Percentiles rank a stretch among this genome's conserved stretches.
Conservation (phyloP, 805 yeast species). For the Hanseniaspora singularis region DNA sequence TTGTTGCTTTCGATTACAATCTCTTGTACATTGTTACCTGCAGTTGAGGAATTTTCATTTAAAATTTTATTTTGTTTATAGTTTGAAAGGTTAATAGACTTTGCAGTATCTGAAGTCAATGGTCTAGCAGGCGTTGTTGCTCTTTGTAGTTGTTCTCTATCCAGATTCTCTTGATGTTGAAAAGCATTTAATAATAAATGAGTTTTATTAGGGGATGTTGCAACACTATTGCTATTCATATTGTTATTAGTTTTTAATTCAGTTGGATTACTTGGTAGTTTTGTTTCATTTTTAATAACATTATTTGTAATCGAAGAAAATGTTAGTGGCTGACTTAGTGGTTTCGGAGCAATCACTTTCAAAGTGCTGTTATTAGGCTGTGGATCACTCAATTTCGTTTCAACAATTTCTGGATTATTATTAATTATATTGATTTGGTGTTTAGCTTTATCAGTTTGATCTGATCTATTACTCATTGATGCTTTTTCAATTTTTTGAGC, state of each 20-base stretch:
- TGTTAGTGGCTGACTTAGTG: neutral
- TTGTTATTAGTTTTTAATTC: neutral
- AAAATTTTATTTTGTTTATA: conserved; percentile 6
- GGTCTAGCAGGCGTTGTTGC: conserved; percentile 8
- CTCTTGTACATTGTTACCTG: conserved; percentile 18
- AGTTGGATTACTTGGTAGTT: too few species aligned
- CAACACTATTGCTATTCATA: neutral
- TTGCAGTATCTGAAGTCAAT: neutral
- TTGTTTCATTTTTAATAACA: neutral
- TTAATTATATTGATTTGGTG: neutral
- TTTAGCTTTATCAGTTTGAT: neutral
- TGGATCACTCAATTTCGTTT: too few species aligned
- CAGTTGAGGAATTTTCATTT: conserved; percentile 4
- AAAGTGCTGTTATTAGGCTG: too few species aligned
- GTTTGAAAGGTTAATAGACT: neutral
- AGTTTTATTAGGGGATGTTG: conserved; percentile 13
- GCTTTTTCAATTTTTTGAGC: conserved; percentile 14
- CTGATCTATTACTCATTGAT: neutral
- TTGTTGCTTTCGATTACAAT: conserved; percentile 13
- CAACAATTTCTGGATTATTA: neutral
- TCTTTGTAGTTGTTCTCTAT: conserved; percentile 1
- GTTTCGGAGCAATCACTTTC: neutral
- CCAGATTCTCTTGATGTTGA: conserved; percentile 14
- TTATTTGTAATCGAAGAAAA: neutral
- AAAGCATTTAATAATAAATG: conserved; percentile 12